Evolutionary conservation across 495 filamentous ascomycete species (phyloP).

Genomic region (Penicillium samsonianum): DNA sequence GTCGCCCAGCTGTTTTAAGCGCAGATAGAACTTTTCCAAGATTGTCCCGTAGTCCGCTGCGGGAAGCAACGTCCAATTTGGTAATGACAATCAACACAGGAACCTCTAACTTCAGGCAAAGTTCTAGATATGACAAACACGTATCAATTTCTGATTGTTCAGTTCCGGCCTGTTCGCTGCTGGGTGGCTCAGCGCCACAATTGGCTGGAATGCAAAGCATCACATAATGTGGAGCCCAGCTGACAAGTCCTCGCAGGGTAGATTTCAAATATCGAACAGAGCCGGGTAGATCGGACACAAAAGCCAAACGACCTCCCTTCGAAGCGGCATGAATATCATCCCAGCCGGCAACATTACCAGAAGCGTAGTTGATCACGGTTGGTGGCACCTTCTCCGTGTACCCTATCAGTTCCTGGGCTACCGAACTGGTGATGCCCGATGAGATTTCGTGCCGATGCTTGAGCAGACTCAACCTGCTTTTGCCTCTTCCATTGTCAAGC

Average conservation of each 20-base stretch:
- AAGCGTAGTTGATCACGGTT: conserved; percentile 79
- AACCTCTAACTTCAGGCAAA: conserved; percentile 76
- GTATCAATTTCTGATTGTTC: conserved; percentile 64
- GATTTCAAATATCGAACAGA: conserved; percentile 86
- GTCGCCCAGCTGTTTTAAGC: conserved; percentile 72
- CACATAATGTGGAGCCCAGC: conserved; percentile 95
- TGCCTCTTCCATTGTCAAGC: conserved; percentile 89
- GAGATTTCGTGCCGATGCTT: conserved; percentile 94
- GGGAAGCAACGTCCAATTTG: conserved; percentile 85
- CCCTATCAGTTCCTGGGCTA: conserved; percentile 89
- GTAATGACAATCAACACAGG: conserved; percentile 82
- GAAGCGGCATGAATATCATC: conserved; percentile 86
- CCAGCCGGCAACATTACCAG: conserved; percentile 87
- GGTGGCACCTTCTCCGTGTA: conserved; percentile 51
- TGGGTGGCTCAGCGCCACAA: conserved; percentile 54
- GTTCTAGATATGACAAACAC: conserved; percentile 76
- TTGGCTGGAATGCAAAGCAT: conserved; percentile 85
- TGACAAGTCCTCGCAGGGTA: conserved; percentile 81
- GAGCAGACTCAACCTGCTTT: conserved; percentile 79
- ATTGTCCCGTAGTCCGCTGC: conserved; percentile 62
- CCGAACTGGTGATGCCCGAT: conserved; percentile 88
- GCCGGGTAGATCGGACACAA: conserved; percentile 88
- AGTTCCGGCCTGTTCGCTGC: conserved; percentile 49
- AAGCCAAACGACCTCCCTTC: conserved; percentile 72
- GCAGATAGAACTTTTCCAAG: conserved; percentile 73